Conservation (phyloP, 768 basidiomycete genomes). For the Lentinula detonsa region DNA sequence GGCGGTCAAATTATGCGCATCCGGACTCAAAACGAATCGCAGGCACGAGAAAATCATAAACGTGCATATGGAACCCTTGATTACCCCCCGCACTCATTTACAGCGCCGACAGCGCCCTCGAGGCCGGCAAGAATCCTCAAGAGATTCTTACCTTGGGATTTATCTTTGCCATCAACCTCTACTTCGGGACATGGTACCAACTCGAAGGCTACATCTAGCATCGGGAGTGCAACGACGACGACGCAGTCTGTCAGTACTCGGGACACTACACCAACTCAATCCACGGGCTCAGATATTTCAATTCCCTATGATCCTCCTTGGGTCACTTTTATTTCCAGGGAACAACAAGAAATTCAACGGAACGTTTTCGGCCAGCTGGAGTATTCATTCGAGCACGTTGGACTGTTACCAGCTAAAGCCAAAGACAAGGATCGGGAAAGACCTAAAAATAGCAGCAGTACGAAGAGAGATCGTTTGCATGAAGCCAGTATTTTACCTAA, state of each 20-base stretch:
- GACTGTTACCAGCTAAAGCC: neutral
- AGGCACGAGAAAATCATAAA: neutral
- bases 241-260: neutral
- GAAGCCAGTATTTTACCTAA: neutral
- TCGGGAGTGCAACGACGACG: neutral
- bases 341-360: neutral
- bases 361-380: constrained; percentile 1
- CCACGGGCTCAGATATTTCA: neutral
- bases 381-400: constrained; percentile 5
- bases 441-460: neutral
- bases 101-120: neutral
- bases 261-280: neutral
- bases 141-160: constrained; percentile 4
- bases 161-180: neutral
- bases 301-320: neutral
- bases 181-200: neutral
- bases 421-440: neutral
- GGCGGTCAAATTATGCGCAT: neutral
- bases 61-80: neutral
- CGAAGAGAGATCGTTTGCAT: neutral
- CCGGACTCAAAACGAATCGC: neutral
- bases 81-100: neutral
- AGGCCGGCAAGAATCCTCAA: neutral
- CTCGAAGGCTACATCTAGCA: neutral
- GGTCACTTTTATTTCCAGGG: neutral